These are phyloP conservation scores for Neonectria magnoliae DNA, from an alignment of 2,329 filamentous ascomycete genomes.

Conservation along the genomic window DNA sequence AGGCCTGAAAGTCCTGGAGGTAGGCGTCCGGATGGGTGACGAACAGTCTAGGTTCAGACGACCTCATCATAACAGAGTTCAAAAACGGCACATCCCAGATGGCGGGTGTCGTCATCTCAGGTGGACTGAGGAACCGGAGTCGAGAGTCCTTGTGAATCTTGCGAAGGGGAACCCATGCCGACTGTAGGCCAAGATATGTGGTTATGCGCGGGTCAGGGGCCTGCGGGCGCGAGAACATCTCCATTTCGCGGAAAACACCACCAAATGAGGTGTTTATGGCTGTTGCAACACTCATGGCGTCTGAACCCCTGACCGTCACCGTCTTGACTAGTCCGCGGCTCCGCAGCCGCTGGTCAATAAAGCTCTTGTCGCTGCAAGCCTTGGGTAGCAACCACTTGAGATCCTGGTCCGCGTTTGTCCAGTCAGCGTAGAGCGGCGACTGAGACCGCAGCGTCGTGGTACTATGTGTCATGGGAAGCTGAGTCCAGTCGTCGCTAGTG, in stretches of 20 bases:
- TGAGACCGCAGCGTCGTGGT: conserved; percentile 56
- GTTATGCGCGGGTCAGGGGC: conserved; percentile 44
- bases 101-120: conserved; percentile 78
- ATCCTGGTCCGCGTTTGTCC: conserved; percentile 55
- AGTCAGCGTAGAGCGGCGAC: conserved; percentile 59
- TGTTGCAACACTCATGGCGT: conserved; percentile 73
- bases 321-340: conserved; percentile 77
- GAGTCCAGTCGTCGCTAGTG: conserved; percentile 64
- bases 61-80: conserved; percentile 77
- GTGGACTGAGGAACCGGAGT: conserved; percentile 74
- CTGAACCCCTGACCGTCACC: conserved; percentile 68
- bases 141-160: conserved; percentile 80
- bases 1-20: conserved; percentile 68
- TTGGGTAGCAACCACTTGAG: conserved; percentile 74
- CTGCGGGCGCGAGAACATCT: conserved; percentile 44
- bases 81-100: conserved; percentile 79
- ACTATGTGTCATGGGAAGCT: conserved; percentile 60
- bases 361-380: conserved; percentile 70
- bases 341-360: conserved; percentile 75
- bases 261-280: conserved; percentile 72
- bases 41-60: conserved; percentile 74
- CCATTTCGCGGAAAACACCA: conserved; percentile 60
- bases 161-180: conserved; percentile 78
- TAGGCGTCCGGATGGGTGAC: conserved; percentile 81
- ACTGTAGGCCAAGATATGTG: conserved; percentile 69